These are phyloP conservation scores for Sanghuangporus baumii DNA, from an alignment of 1,284 basidiomycete species.

Conservation along the genomic window DNA sequence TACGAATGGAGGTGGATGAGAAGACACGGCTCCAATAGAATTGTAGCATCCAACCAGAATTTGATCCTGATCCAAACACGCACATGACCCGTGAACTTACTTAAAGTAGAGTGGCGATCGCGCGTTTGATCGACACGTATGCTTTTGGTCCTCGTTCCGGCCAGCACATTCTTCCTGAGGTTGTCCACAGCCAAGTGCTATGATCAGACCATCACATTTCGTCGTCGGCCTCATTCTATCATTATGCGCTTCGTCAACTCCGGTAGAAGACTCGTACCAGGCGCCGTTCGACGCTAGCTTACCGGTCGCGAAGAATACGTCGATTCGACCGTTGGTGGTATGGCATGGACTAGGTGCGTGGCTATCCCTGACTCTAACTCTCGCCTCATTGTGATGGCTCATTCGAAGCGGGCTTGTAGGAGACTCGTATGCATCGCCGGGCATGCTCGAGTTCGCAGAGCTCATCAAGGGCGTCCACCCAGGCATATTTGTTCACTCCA, in stretches of 20 bases:
- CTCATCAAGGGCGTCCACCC: constrained; percentile 69
- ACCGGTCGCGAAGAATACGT: not conserved
- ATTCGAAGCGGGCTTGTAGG: constrained; percentile 32
- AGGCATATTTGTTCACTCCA: constrained; percentile 82
- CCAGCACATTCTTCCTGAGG: not conserved
- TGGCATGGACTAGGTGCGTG: constrained; percentile 87
- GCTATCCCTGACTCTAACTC: constrained; percentile 19
- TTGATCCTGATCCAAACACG: too few species aligned
- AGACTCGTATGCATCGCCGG: constrained; percentile 58
- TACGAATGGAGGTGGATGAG: not conserved
- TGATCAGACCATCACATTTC: not conserved
- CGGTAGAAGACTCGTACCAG: not conserved
- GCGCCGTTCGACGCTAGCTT: not conserved
- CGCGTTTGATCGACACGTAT: not conserved
- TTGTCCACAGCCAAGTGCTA: not conserved
- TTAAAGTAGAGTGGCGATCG: not conserved
- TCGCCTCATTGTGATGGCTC: constrained; percentile 16
- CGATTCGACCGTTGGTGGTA: constrained; percentile 71
- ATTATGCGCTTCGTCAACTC: not conserved
- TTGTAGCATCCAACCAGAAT: not conserved
- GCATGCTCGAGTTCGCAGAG: constrained; percentile 64
- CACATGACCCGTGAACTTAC: not conserved
- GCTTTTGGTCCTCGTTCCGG: not conserved
- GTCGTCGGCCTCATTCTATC: not conserved
- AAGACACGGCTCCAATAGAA: not conserved